Conservation (phyloP, 2,329 filamentous ascomycete genomes). For the Cladosporium sp. region DNA sequence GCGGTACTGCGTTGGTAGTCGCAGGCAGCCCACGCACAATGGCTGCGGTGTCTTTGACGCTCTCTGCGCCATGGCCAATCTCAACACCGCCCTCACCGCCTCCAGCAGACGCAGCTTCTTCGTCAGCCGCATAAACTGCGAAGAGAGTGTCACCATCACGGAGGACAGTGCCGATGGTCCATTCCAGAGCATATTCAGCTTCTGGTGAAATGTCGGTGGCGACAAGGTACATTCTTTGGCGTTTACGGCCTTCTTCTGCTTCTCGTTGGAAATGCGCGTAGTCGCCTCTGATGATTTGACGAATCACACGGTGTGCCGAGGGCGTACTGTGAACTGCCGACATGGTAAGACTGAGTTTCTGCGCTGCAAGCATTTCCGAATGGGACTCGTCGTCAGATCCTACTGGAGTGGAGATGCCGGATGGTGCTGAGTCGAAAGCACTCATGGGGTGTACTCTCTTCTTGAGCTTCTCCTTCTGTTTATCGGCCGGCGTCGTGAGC, state of each 20-base stretch:
- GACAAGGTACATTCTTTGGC: constrained; percentile 87
- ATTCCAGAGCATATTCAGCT: constrained; percentile 90
- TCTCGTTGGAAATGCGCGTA: constrained; percentile 71
- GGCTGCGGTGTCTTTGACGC: constrained; percentile 69
- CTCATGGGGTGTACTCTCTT: constrained; percentile 67
- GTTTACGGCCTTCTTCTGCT: constrained; percentile 71
- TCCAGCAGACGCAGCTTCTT: constrained; percentile 58
- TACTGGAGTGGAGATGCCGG: constrained; percentile 56
- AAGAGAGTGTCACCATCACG: constrained; percentile 91
- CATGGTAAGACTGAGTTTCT: constrained; percentile 74
- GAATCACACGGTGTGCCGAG: constrained; percentile 73
- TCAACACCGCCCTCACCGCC: constrained; percentile 45
- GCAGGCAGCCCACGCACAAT: constrained; percentile 62
- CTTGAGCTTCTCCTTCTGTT: constrained; percentile 22
- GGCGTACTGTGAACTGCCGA: constrained; percentile 73
- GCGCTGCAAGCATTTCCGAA: constrained; percentile 79
- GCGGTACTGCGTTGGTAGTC: constrained; percentile 23
- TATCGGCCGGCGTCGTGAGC: constrained; percentile 23
- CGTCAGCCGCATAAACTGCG: constrained; percentile 88
- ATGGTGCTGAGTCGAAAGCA: constrained; percentile 69
- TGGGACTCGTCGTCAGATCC: constrained; percentile 81
- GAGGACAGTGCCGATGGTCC: constrained; percentile 93
- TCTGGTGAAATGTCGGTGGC: constrained; percentile 93
- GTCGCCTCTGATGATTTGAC: constrained; percentile 86
- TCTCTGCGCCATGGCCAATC: constrained; percentile 67